A percentile compares a stretch with the other conserved stretches of the same genome.
Conservation (phyloP, 2,329 filamentous ascomycete genomes). For the Aspergillus sp. region DNA sequence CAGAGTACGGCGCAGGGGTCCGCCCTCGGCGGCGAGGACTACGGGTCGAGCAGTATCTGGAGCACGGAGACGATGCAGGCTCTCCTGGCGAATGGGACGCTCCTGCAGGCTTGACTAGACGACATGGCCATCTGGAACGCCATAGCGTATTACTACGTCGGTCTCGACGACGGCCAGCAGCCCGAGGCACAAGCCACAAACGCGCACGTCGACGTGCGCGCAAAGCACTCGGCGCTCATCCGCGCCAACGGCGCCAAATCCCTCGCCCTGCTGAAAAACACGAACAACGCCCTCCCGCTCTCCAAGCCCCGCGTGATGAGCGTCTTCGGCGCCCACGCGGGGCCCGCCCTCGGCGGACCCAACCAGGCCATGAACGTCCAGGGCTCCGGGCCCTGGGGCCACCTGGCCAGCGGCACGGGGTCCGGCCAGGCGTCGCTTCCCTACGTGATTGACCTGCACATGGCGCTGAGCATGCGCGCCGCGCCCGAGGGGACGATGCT, state of each 20-base stretch:
- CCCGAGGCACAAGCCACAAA: not conserved
- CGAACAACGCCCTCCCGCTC: not conserved
- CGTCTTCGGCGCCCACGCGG: slow-evolving; percentile 1
- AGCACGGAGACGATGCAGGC: slow-evolving; percentile 10
- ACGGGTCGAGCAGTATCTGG: slow-evolving; percentile 15
- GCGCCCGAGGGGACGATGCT: slow-evolving; percentile 25
- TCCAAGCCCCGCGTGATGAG: not conserved
- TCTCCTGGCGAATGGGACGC: slow-evolving; percentile 40
- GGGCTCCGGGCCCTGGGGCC: slow-evolving; percentile 21
- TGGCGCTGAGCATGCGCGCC: slow-evolving; percentile 19
- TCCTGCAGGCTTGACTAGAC: slow-evolving; percentile 47
- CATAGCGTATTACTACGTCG: slow-evolving; percentile 51
- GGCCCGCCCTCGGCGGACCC: not conserved
- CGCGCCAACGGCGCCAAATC: slow-evolving; percentile 47
- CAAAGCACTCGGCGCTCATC: slow-evolving; percentile 38
- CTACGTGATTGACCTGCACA: slow-evolving; percentile 24
- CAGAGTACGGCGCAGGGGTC: slow-evolving; percentile 13
- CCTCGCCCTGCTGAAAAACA: not conserved
- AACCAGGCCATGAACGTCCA: slow-evolving; percentile 8
- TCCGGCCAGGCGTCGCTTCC: slow-evolving; percentile 24
- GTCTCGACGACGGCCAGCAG: slow-evolving; percentile 20
- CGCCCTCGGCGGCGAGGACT: slow-evolving; percentile 11
- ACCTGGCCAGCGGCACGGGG: slow-evolving; percentile 22
- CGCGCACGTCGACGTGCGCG: slow-evolving; percentile 34
- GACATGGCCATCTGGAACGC: slow-evolving; percentile 55